Conservation (phyloP, 2,329 filamentous ascomycete species). For the Elsinoe australis region DNA sequence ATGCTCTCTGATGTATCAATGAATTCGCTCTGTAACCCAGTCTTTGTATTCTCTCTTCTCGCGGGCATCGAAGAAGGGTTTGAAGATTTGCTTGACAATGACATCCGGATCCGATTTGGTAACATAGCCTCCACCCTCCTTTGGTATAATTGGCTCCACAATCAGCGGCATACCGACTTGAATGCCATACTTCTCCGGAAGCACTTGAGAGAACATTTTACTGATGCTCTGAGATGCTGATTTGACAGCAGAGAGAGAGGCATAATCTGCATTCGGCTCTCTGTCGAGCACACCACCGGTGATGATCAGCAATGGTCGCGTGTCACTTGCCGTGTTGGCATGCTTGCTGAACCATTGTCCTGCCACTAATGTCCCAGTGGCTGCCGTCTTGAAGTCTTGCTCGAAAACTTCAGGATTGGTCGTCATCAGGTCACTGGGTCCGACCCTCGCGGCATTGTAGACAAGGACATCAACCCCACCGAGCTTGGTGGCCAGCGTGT, state of each 20-base stretch:
- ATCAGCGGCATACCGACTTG: conserved; percentile 7
- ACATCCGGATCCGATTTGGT: conserved; percentile 11
- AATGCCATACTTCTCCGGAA: conserved; percentile 9
- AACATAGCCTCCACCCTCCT: neutral
- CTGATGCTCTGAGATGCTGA: conserved; percentile 8
- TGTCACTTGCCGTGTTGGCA: neutral
- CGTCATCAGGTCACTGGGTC: neutral
- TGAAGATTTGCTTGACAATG: conserved; percentile 13
- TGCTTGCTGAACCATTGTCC: conserved; percentile 12
- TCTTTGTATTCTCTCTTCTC: no score
- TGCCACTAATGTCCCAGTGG: conserved; percentile 8
- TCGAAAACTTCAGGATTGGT: neutral
- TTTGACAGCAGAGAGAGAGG: conserved; percentile 5
- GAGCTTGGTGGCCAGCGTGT: neutral
- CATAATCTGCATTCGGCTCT: neutral
- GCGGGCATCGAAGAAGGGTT: conserved; percentile 12
- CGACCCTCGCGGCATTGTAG: conserved; percentile 13
- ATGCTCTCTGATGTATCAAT: no score
- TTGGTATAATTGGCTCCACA: conserved; percentile 11
- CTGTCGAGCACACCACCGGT: conserved; percentile 8
- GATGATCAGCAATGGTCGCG: neutral
- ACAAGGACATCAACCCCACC: conserved; percentile 5
- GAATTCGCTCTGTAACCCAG: no score
- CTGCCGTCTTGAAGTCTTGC: neutral
- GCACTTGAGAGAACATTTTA: neutral